Evolutionary conservation across 257 asterid species (phyloP).

Genomic region (Catharanthus roseus): DNA sequence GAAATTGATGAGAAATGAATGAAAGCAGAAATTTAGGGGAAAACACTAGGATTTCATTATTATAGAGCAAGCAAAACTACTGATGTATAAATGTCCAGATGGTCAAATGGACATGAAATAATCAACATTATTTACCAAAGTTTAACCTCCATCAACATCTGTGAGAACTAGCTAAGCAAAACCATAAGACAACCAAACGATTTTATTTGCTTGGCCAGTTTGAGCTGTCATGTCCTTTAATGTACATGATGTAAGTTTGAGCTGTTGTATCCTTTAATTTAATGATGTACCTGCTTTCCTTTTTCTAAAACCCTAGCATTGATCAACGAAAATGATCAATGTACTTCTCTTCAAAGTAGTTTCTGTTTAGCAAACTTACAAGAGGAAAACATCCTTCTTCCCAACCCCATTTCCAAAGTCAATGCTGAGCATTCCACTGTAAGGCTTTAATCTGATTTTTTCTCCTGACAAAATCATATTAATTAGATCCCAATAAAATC

Average conservation of each 20-base stretch:
- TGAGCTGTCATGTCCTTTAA: background rate
- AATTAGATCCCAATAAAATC: conserved; percentile 6
- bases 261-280: background rate
- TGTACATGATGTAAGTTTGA: background rate
- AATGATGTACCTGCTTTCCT: background rate
- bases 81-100: background rate
- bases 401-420: conserved; percentile 90
- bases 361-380: conserved; percentile 49
- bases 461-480: conserved; percentile 44
- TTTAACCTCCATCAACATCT: background rate
- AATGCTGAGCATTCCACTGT: conserved; percentile 82
- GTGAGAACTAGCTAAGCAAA: background rate
- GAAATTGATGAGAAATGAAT: conserved; percentile 2
- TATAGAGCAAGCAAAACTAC: background rate
- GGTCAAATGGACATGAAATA: background rate
- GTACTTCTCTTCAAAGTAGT: background rate
- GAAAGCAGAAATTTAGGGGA: background rate
- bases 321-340: background rate
- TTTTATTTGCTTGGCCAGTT: background rate
- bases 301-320: background rate
- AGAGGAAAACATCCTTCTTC: conserved; percentile 71
- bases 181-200: background rate
- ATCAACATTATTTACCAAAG: background rate
- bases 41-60: background rate
- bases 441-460: conserved; percentile 71